Evolutionary conservation across 768 basidiomycete species (phyloP).

Genomic region (Tephrocybe sp.): DNA sequence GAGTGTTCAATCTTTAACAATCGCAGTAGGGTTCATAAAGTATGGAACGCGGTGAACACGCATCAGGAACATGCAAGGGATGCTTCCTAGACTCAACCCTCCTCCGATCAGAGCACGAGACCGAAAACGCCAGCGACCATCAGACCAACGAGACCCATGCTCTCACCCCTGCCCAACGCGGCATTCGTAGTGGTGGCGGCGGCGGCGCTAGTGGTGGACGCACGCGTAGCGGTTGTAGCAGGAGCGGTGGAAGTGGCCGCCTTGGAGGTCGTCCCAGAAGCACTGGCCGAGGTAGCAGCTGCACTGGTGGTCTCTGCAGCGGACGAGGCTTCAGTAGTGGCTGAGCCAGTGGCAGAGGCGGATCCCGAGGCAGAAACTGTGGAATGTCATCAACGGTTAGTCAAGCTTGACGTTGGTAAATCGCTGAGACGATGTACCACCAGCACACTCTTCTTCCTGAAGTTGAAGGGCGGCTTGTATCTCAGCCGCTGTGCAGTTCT

Average conservation of each 20-base stretch:
- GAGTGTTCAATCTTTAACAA: no score
- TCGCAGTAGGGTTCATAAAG: no score
- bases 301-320: background rate
- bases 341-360: background rate
- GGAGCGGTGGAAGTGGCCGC: background rate
- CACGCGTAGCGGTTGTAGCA: background rate
- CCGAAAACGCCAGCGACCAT: constrained; percentile 6
- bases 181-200: background rate
- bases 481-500: constrained; percentile 12
- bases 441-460: constrained; percentile 10
- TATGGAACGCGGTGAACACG: no score
- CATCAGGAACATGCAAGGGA: no score
- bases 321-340: background rate
- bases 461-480: constrained; percentile 9
- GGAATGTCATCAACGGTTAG: background rate
- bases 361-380: background rate
- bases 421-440: constrained; percentile 1
- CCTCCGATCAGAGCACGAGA: constrained; percentile 3
- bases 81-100: no score
- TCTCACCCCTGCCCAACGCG: constrained; percentile 1
- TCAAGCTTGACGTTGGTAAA: background rate
- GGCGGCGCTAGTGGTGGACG: background rate
- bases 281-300: background rate
- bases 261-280: background rate
- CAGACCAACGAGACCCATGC: background rate